A percentile compares a stretch with the other conserved stretches of the same genome.
Evolutionary conservation across 1,139 yeast species (phyloP).

Genomic region (Hyphopichia burtonii): DNA sequence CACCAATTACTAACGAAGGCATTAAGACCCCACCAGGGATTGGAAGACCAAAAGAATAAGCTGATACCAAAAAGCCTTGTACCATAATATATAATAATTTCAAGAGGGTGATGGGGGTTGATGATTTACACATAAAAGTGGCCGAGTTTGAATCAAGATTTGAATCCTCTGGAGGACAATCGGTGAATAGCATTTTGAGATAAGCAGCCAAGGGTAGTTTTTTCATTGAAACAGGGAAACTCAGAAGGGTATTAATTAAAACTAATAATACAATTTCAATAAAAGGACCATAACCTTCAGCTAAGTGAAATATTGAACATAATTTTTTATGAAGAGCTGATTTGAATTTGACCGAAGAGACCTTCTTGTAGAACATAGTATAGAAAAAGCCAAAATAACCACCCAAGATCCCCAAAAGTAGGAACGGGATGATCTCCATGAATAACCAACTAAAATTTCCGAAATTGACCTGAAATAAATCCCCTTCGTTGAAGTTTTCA

Average conservation of each 20-base stretch:
- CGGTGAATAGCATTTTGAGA: constrained; percentile 60
- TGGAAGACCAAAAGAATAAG: constrained; percentile 63
- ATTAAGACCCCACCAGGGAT: constrained; percentile 76
- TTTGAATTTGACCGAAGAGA: constrained; percentile 20
- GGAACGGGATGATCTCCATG: constrained; percentile 67
- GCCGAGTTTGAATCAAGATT: constrained; percentile 20
- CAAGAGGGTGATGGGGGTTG: constrained; percentile 25
- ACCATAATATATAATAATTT: constrained; percentile 46
- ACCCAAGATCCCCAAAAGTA: constrained; percentile 64
- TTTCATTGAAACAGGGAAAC: constrained; percentile 57
- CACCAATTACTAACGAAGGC: constrained; percentile 75
- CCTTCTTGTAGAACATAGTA: constrained; percentile 45
- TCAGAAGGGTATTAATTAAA: constrained; percentile 49
- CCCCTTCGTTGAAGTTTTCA: constrained; percentile 50
- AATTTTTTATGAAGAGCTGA: constrained; percentile 16
- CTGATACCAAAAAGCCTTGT: constrained; percentile 56
- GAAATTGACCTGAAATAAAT: constrained; percentile 60
- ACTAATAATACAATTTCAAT: constrained; percentile 53
- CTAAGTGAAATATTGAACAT: constrained; percentile 13
- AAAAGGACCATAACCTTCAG: constrained; percentile 21
- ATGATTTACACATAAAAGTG: constrained; percentile 36
- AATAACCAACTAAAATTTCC: constrained; percentile 74
- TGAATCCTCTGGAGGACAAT: constrained; percentile 42
- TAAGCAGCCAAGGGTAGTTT: constrained; percentile 56
- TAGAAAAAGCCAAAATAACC: constrained; percentile 64